A percentile compares a stretch with the other conserved stretches of the same genome.
Evolutionary conservation across 2,329 filamentous ascomycete genomes (phyloP).

Genomic region (Coleophoma cylindrospora): DNA sequence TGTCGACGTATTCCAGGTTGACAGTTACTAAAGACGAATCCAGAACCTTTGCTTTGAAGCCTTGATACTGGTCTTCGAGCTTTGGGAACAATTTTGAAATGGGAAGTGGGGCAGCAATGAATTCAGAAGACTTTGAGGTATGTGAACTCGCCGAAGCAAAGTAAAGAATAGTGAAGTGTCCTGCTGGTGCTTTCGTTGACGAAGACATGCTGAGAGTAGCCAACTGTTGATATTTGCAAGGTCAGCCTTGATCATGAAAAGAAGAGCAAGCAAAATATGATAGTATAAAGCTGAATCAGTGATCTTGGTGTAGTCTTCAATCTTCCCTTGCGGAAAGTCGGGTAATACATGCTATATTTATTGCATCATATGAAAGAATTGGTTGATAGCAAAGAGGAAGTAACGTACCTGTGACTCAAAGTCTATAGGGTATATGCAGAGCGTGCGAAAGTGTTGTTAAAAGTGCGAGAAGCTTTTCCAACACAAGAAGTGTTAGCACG

Average conservation of each 20-base stretch:
- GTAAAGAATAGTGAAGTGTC: constrained; percentile 76
- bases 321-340: constrained; percentile 43
- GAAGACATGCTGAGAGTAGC: constrained; percentile 6
- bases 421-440: no score
- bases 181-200: constrained; percentile 25
- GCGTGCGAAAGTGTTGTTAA: no score
- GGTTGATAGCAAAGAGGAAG: no score
- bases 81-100: constrained; percentile 57
- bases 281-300: constrained; percentile 45
- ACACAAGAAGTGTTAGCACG: no score
- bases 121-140: constrained; percentile 63
- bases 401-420: no score
- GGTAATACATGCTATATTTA: constrained; percentile 37
- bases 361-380: constrained; percentile 24
- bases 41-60: constrained; percentile 64
- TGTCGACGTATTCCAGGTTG: constrained; percentile 76
- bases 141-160: constrained; percentile 72
- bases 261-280: constrained; percentile 3
- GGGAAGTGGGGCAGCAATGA: constrained; percentile 60
- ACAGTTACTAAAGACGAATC: constrained; percentile 71
- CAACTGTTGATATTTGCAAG: no score
- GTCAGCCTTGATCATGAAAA: not conserved
- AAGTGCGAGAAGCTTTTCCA: no score
- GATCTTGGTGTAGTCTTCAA: constrained; percentile 63
- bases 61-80: constrained; percentile 65